Evolutionary conservation across 1,284 basidiomycete genomes (phyloP), one percentile per base, ranked within the genome.

Genomic region (Fomitopsis pinicola): DNA sequence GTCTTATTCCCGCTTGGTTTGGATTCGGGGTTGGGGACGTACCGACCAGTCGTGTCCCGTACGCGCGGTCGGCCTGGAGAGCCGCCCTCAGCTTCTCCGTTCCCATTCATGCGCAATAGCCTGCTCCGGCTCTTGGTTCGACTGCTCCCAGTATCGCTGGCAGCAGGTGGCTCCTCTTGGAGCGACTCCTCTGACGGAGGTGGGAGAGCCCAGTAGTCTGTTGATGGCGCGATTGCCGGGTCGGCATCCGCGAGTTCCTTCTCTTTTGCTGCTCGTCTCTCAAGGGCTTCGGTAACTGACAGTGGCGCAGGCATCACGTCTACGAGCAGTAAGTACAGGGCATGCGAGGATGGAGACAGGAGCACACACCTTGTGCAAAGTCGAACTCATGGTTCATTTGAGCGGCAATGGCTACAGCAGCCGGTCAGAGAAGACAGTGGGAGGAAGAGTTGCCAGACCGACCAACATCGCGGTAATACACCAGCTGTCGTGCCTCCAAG

Each of bases 381-480:
- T 80, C 82, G 65, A 89, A 87, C 68, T 89, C 85, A 68, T 84
- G 82, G 63, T 85, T 83, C 68, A 81, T 81, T 62, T 81, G 78
- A 7, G 84, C 79, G 5, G 84, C 82, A 48, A 75, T 76, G 42
- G 87, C 86, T 88, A 66, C 44, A 64, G 7, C 42, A 59, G 63
- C 44, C 28, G 57, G 59, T 59, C 56, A 69, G 54, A 55, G 50
- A 52, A 35, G 54, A 61, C 61, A 30, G 61, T 35, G 42, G 61
- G 9, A 38, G 53, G 61, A 28, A 38, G 4, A 28, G 15, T 30
- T 35, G 15, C 30, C 48, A 45, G 12, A 71, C 84, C 61, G 62
- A 92, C 89, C 85, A 78, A 91, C 82, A 68, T 92, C 89, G 40
- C 78, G 78, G 66, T 91, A 91, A 56, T 79, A 79, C n/a, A 91